Conservation (phyloP, 169 alveolate species). For the Plasmodium falciparum region DNA sequence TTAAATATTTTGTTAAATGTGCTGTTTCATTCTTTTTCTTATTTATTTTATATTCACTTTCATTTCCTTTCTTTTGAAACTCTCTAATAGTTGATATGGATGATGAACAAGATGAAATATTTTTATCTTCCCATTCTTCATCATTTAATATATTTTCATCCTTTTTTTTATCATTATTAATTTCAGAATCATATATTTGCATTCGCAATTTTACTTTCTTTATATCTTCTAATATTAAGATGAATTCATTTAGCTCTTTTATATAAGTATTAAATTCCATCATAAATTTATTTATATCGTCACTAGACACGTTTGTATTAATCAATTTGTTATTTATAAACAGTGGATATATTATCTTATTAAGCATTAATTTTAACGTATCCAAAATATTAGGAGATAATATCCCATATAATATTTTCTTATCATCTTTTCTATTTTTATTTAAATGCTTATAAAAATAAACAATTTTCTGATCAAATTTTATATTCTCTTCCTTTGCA, state of each 20-base stretch:
- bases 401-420: slow-evolving; percentile 56
- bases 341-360: slow-evolving; percentile 50
- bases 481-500: slow-evolving; percentile 71
- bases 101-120: not conserved
- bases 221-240: slow-evolving; percentile 64
- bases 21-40: slow-evolving; percentile 64
- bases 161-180: slow-evolving; percentile 8
- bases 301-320: slow-evolving; percentile 25
- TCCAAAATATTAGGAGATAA: slow-evolving; percentile 75
- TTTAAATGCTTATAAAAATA: slow-evolving; percentile 56
- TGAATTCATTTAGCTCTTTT: slow-evolving; percentile 71
- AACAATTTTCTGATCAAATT: slow-evolving; percentile 70
- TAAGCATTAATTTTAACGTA: slow-evolving; percentile 69
- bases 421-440: slow-evolving; percentile 33
- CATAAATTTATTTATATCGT: slow-evolving; percentile 61
- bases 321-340: slow-evolving; percentile 58
- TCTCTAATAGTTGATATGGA: not conserved
- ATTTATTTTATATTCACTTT: slow-evolving; percentile 39
- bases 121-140: not conserved
- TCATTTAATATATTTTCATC: slow-evolving; percentile 12
- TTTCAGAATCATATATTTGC: slow-evolving; percentile 34
- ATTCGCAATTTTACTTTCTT: slow-evolving; percentile 62
- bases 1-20: slow-evolving; percentile 72
- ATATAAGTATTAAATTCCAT: slow-evolving; percentile 75
- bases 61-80: slow-evolving; percentile 15